Evolutionary conservation across 345 rosid genomes (phyloP).

Genomic region (Hibiscus trionum): DNA sequence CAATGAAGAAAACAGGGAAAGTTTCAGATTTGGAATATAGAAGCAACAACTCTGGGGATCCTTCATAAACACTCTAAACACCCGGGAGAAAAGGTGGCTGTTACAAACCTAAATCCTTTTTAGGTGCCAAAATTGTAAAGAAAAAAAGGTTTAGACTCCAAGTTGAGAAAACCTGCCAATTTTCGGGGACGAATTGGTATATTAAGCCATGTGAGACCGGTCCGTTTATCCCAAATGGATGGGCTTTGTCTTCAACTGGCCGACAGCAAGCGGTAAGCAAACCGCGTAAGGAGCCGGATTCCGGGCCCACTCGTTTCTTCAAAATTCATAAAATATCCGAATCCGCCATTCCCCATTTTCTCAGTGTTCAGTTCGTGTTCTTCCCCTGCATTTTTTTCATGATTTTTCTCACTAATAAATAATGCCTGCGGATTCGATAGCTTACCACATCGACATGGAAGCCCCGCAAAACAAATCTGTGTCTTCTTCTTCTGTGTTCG

Average conservation of each 20-base stretch:
- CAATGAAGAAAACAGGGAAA: too few relatives aligned
- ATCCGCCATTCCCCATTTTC: background rate
- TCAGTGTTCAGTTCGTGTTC: conserved; percentile 7
- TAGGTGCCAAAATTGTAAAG: too few relatives aligned
- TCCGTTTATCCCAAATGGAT: background rate
- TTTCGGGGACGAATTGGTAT: background rate
- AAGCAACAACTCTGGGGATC: too few relatives aligned
- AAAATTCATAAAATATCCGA: background rate
- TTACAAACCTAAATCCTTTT: too few relatives aligned
- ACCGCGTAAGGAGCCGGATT: background rate
- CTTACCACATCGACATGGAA: background rate
- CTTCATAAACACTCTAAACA: too few relatives aligned
- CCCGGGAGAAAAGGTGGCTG: too few relatives aligned
- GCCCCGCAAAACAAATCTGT: background rate
- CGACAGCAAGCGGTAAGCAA: background rate
- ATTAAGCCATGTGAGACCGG: background rate
- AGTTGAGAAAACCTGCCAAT: too few relatives aligned
- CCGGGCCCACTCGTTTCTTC: background rate
- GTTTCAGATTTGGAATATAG: too few relatives aligned
- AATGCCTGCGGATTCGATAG: background rate
- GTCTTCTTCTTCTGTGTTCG: background rate
- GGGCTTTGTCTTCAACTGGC: background rate
- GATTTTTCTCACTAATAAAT: background rate
- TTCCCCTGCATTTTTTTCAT: background rate
- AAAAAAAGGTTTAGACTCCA: too few relatives aligned